Conservation (phyloP, 768 basidiomycete genomes). For the Collybia sp. region DNA sequence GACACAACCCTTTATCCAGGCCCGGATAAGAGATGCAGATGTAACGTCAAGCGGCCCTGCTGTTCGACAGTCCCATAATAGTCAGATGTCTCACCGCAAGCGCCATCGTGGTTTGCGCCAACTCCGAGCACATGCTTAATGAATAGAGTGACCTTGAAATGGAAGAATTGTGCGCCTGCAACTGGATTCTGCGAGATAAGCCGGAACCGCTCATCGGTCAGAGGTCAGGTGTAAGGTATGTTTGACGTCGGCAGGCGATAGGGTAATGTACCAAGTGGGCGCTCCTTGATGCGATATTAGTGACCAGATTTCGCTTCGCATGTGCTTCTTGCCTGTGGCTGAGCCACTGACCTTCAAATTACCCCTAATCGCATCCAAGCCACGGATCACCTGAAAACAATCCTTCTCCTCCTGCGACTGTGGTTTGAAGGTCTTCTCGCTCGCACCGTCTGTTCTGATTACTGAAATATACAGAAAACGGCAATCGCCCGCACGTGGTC, state of each 20-base stretch:
- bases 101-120: slow-evolving; percentile 7
- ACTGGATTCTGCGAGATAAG: slow-evolving; percentile 16
- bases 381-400: slow-evolving; percentile 26
- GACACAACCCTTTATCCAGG: too few relatives aligned
- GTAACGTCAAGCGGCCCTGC: slow-evolving; percentile 25
- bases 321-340: slow-evolving; percentile 18
- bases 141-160: slow-evolving; percentile 20
- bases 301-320: slow-evolving; percentile 26
- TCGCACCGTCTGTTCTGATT: too few relatives aligned
- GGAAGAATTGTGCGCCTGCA: slow-evolving; percentile 25
- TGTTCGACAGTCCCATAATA: slow-evolving; percentile 24
- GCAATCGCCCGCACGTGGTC: too few relatives aligned
- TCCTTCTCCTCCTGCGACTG: slow-evolving; percentile 23
- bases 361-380: slow-evolving; percentile 28
- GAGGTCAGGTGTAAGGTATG: slow-evolving; percentile 28
- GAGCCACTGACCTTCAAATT: slow-evolving; percentile 24
- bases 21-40: too few relatives aligned
- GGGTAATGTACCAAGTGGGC: slow-evolving; percentile 29
- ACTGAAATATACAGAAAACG: too few relatives aligned
- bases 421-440: too few relatives aligned
- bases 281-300: too few relatives aligned
- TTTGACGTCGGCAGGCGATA: slow-evolving; percentile 21
- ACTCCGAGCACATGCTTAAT: slow-evolving; percentile 18
- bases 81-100: slow-evolving; percentile 20
- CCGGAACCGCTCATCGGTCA: slow-evolving; percentile 7